These are phyloP conservation scores for Leccinum imitatum DNA, from an alignment of 768 basidiomycete genomes.

Conservation along the genomic window DNA sequence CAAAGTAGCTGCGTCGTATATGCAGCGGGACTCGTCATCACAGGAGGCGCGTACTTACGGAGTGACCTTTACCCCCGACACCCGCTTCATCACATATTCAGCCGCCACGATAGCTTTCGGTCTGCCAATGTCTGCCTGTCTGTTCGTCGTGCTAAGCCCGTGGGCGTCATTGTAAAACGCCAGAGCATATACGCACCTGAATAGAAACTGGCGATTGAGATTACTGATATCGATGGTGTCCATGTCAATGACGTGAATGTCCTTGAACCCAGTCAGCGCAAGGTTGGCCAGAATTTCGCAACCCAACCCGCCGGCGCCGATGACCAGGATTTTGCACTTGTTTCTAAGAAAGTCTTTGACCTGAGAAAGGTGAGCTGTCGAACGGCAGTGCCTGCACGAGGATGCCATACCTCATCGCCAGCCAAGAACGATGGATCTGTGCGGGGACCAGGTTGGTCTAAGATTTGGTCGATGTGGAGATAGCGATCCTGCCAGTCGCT, in stretches of 20 bases:
- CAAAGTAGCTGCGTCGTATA: conserved; percentile 67
- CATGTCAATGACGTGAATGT: conserved; percentile 99
- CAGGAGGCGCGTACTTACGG: conserved; percentile 60
- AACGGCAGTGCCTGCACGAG: background rate
- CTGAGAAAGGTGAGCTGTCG: conserved; percentile 28
- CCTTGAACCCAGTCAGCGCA: conserved; percentile 93
- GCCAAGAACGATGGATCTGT: conserved; percentile 83
- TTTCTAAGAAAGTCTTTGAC: conserved; percentile 85
- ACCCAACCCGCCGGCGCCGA: conserved; percentile 96
- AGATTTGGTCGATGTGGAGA: conserved; percentile 80
- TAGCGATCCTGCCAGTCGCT: conserved; percentile 65
- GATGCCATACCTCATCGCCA: conserved; percentile 67
- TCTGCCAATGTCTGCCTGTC: conserved; percentile 87
- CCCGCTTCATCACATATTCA: conserved; percentile 94
- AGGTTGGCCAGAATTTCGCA: conserved; percentile 98
- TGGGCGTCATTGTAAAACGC: background rate
- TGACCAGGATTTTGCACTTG: conserved; percentile 91
- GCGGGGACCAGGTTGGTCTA: conserved; percentile 85
- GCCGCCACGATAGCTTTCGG: conserved; percentile 94
- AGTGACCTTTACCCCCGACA: conserved; percentile 94
- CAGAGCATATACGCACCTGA: conserved; percentile 57
- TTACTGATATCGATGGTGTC: conserved; percentile 99
- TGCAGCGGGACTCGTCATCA: conserved; percentile 6
- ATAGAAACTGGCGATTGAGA: conserved; percentile 96
- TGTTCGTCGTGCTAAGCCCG: conserved; percentile 30